Evolutionary conservation across 225 moss, liverwort and hornwort species (phyloP), one percentile per base, ranked within the genome.

Genomic region (Thuidium tamariscinum): DNA sequence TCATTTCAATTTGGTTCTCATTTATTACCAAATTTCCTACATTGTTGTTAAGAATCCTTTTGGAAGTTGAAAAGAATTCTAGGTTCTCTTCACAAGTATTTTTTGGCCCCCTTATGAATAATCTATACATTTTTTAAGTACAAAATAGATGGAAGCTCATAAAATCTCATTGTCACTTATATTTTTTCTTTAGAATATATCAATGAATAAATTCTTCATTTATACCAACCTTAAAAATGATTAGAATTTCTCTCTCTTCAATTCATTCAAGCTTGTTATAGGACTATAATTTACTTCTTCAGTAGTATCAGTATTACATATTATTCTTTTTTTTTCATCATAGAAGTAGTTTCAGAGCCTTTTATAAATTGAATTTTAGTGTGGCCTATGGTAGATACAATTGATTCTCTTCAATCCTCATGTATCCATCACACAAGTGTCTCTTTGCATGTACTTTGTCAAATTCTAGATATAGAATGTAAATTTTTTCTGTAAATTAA

Each of bases 131-230:
- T 68, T 23, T 39, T 3, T 13, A 68, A 6, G 12, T 11, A 4
- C 1, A 39, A 0, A 22, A 12, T 4, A 44, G 44, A 44, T 44
- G 44, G 0, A 0, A 3, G 37, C 3, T 1, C 23, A 37, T 66
- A 12, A 11, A 37, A 7, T 65, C 11, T 65, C 5, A 42, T 1
- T 16, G 3, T 5, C 70, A 42, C 27, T 70, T 0, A 3, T 42
- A 26, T 16, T 25, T 25, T 42, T 7, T 42, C 42, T 42, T 41
- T 16, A 2, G 5, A 42, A 3, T n/a, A n/a, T n/a, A n/a, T 70
- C 9, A 16, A 26, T 41, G 16, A 26, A 26, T 26, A 70, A 69
- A 41, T 9, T 70, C 16, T 9, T 70, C 27, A 16, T 25, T 69
- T 25, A 41, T 37, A 2, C 2, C 68, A 68, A 39, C 25, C 7